Evolutionary conservation across 805 yeast species (phyloP).

Genomic region (Isabelozyma heimii): DNA sequence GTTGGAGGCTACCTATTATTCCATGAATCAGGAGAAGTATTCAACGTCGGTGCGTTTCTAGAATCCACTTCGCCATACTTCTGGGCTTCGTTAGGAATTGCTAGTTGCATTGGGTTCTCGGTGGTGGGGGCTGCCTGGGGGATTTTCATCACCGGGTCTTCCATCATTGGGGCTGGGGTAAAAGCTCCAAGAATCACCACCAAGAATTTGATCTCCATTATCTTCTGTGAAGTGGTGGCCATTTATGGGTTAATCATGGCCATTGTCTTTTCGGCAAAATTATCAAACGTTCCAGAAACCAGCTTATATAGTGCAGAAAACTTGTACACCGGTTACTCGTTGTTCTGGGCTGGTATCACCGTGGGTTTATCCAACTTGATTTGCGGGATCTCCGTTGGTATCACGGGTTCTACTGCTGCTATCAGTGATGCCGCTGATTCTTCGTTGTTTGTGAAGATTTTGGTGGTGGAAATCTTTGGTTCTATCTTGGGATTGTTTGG

Average conservation of each 20-base stretch:
- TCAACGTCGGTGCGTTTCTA: slow-evolving; percentile 87
- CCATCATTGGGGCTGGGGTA: slow-evolving; percentile 97
- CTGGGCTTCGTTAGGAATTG: slow-evolving; percentile 94
- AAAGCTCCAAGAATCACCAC: slow-evolving; percentile 97
- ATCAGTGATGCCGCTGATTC: slow-evolving; percentile 97
- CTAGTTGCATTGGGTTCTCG: slow-evolving; percentile 86
- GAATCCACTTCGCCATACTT: slow-evolving; percentile 87
- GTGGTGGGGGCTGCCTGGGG: slow-evolving; percentile 99
- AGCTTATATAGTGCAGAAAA: slow-evolving; percentile 75
- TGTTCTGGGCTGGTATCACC: slow-evolving; percentile 98
- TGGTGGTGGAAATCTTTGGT: slow-evolving; percentile 97
- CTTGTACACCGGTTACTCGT: slow-evolving; percentile 89
- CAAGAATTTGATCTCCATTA: slow-evolving; percentile 91
- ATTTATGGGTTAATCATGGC: slow-evolving; percentile 97
- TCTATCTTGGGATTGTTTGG: slow-evolving; percentile 95
- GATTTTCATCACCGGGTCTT: slow-evolving; percentile 90
- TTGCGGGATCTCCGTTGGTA: slow-evolving; percentile 96
- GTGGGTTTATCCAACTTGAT: slow-evolving; percentile 91
- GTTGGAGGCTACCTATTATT: slow-evolving; percentile 67
- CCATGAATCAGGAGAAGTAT: slow-evolving; percentile 88
- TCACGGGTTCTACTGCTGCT: slow-evolving; percentile 99
- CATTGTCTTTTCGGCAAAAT: slow-evolving; percentile 90
- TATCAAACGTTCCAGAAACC: slow-evolving; percentile 63
- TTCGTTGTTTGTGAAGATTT: slow-evolving; percentile 87
- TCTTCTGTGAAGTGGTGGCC: slow-evolving; percentile 99